phyloP scores from a whole-genome alignment of 495 filamentous ascomycete species.

The Penicillium dipodomyicola region DNA sequence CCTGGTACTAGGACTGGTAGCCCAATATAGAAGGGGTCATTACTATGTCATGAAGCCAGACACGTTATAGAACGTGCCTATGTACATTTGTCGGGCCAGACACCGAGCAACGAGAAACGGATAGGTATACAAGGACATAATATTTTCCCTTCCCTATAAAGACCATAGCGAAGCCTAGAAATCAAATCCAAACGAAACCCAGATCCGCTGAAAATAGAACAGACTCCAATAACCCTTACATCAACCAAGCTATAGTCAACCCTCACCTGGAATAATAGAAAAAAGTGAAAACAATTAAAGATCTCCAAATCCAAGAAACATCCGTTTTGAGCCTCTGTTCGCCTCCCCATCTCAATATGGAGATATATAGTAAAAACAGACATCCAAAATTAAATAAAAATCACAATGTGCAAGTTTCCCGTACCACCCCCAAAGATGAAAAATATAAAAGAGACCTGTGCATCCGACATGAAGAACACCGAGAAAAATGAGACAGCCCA shows the following conservation, averaged over 20 bases:
- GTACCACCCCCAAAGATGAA: conserved; percentile 4
- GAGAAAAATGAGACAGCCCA: conserved; percentile 20
- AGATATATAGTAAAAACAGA: conserved; percentile 11
- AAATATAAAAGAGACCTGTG: conserved; percentile 13
- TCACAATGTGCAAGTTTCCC: conserved; percentile 14
- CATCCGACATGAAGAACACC: conserved; percentile 22
- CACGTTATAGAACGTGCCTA: background rate
- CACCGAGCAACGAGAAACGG: background rate
- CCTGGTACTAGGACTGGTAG: background rate
- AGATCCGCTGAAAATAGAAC: background rate
- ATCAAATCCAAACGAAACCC: background rate
- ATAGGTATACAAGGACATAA: background rate
- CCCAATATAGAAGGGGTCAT: too few relatives aligned
- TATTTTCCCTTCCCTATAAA: background rate
- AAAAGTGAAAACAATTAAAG: conserved; percentile 22
- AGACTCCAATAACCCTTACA: conserved; percentile 2
- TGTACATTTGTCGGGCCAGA: background rate
- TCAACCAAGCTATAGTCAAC: background rate
- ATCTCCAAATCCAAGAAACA: conserved; percentile 16
- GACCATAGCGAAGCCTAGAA: conserved; percentile 9
- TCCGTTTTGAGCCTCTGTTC: conserved; percentile 18
- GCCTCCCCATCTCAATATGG: conserved; percentile 8
- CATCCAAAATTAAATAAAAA: conserved; percentile 2
- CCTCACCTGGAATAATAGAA: conserved; percentile 13
- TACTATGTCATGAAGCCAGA: background rate